Evolutionary conservation across 176 grass and related monocot genomes (phyloP).

Genomic region (Paspalum notatum): DNA sequence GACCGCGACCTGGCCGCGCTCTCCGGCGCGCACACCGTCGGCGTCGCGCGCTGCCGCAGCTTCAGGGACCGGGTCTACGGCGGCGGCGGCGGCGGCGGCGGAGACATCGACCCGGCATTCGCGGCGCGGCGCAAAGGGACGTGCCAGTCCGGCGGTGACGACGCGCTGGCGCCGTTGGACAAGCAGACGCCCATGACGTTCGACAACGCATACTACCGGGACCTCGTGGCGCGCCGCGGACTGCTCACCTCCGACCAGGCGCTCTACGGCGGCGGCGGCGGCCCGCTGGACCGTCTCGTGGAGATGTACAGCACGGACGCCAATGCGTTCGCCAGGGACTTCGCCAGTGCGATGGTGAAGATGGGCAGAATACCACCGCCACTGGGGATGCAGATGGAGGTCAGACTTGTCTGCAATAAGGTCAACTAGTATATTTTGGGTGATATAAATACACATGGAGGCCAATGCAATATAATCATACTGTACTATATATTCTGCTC

Average conservation of each 20-base stretch:
- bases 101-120: conserved; percentile 30
- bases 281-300: conserved; percentile 37
- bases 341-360: conserved; percentile 60
- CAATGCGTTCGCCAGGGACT: conserved; percentile 46
- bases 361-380: conserved; percentile 56
- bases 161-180: conserved; percentile 39
- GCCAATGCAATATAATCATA: not conserved
- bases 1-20: conserved; percentile 56
- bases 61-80: conserved; percentile 30
- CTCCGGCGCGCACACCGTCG: conserved; percentile 59
- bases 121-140: not conserved
- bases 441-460: not conserved
- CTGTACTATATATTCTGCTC: too few relatives aligned
- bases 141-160: conserved; percentile 8
- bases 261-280: conserved; percentile 47
- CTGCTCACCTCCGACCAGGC: conserved; percentile 68
- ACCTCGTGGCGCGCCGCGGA: conserved; percentile 46
- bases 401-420: conserved; percentile 55
- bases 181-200: conserved; percentile 24
- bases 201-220: conserved; percentile 63
- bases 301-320: conserved; percentile 32
- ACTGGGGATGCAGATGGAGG: conserved; percentile 38
- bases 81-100: not conserved
- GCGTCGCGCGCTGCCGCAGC: conserved; percentile 4
- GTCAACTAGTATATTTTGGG: conserved; percentile 31